phyloP scores from a whole-genome alignment of 257 asterid species.

The Solanum verrucosum region DNA sequence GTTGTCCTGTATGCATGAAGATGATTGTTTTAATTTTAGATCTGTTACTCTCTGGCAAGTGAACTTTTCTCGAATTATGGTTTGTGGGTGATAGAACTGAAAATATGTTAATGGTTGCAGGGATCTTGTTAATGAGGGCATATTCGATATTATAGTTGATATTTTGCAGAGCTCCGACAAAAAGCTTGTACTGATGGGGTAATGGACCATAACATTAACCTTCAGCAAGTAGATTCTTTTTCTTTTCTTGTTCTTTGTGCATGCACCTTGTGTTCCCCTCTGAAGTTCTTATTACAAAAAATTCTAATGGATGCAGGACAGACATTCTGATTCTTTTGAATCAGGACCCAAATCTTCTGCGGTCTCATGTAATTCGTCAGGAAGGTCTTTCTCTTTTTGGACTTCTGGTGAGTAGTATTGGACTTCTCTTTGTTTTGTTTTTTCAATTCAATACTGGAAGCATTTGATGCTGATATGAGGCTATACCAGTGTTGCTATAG shows the following conservation, averaged over 20 bases:
- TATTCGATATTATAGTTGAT: constrained; percentile 66
- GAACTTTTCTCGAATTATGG: background rate
- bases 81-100: background rate
- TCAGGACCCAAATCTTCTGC: constrained; percentile 78
- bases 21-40: background rate
- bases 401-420: constrained; percentile 54
- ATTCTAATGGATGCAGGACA: constrained; percentile 70
- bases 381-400: constrained; percentile 73
- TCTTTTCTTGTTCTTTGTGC: background rate
- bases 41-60: background rate
- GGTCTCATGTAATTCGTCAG: constrained; percentile 56
- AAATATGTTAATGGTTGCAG: constrained; percentile 33
- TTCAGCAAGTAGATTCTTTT: background rate
- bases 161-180: constrained; percentile 69
- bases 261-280: background rate
- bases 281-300: constrained; percentile 12
- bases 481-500: background rate
- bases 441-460: background rate
- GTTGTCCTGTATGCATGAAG: background rate
- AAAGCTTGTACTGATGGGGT: constrained; percentile 88
- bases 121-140: constrained; percentile 89
- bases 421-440: background rate
- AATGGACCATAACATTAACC: constrained; percentile 17
- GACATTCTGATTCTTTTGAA: constrained; percentile 81
- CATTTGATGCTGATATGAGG: background rate